These are phyloP conservation scores for Cyamopsis tetragonoloba DNA, from an alignment of 306 rosid species.

Conservation along the genomic window DNA sequence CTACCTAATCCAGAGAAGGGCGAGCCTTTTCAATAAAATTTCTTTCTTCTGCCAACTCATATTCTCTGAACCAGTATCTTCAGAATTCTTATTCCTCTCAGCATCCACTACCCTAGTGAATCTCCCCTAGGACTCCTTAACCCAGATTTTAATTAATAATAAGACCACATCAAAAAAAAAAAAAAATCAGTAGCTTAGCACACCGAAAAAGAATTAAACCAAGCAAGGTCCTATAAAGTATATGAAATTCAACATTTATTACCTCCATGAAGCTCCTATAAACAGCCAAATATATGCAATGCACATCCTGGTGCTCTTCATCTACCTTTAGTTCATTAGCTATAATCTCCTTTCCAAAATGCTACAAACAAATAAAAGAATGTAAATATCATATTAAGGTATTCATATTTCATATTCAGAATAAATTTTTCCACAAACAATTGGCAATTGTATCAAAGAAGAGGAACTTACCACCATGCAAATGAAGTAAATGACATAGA, in stretches of 20 bases:
- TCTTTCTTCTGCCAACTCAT: not conserved
- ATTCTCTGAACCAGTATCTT: not conserved
- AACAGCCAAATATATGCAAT: constrained; percentile 67
- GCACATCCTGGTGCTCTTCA: constrained; percentile 73
- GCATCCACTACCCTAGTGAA: not conserved
- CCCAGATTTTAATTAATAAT: not conserved
- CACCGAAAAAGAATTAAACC: not conserved
- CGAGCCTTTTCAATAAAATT: not conserved
- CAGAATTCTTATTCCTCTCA: not conserved
- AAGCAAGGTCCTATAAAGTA: not conserved
- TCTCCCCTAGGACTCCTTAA: not conserved
- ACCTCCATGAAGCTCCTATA: constrained; percentile 99
- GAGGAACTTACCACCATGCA: not conserved
- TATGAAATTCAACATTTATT: constrained; percentile 9
- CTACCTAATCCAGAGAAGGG: not conserved
- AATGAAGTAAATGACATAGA: not conserved
- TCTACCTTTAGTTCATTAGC: constrained; percentile 88
- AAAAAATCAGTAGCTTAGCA: not conserved
- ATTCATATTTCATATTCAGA: constrained; percentile 2
- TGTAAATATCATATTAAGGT: not conserved
- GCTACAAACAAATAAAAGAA: constrained; percentile 37
- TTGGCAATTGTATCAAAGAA: not conserved
- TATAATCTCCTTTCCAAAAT: constrained; percentile 90
- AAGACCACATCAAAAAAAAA: not conserved
- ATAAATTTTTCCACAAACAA: not conserved